Evolutionary conservation across 257 asterid species (phyloP), one percentile per base, ranked within the genome.

Genomic region (Penstemon eatonii): DNA sequence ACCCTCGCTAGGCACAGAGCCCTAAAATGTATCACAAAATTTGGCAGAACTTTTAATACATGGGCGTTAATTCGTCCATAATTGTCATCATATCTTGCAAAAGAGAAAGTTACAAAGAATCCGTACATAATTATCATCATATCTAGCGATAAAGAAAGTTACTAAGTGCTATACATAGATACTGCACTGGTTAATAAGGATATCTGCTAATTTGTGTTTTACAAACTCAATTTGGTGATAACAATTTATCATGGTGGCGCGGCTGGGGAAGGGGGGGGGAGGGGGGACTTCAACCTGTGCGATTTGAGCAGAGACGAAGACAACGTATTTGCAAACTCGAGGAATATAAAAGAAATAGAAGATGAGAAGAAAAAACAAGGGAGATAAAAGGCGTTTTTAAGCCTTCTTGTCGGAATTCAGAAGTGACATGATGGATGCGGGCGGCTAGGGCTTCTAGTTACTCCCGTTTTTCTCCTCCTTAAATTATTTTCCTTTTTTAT

Each of bases 401-500:
- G 15, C 51, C 62, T 66, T 41, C 25, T 4, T 3, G 41, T 13
- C 8, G 5, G 15, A 10, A 36, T 33, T 11, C 69, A 40, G 61
- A 42, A 2, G 6, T 13, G 52, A 39, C 9, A 25, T 53, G 71
- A 41, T 8, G 49, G 60, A 47, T 18, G 6, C 2, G 5, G 44
- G 9, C 39, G 46, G 69, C 58, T 64, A 50, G 58, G 13, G 5
- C 10, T 36, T 64, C n/a, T 37, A 5, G 45, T 64, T 38, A 49
- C 36, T 18, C 39, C 19, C 52, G 36, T n/a, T 45, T 52, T 5
- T 53, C 8, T 41, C 11, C 41, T 13, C 13, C 9, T 33, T 25
- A 25, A 25, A 25, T 65, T 4, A 3, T 50, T 50, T 36, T 65
- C 46, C 42, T 47, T 25, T 3, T 3, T 36, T 33, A 49, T 25